Evolutionary conservation across 306 rosid genomes (phyloP), one percentile per base, ranked within the genome.

Genomic region (Trifolium dubium): DNA sequence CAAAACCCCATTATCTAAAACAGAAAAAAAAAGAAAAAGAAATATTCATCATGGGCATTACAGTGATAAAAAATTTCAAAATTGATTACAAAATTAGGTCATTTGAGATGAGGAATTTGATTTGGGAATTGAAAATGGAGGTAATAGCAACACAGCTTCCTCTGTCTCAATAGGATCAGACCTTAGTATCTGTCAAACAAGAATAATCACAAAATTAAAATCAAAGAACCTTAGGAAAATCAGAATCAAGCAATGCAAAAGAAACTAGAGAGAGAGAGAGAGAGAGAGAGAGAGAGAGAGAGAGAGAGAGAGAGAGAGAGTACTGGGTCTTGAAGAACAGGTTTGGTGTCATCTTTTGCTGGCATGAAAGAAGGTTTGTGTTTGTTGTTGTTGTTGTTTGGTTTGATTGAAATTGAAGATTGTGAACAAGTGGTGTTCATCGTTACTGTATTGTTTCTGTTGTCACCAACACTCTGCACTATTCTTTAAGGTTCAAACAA

Each of bases 301-400:
- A n/a, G n/a, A n/a, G n/a, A n/a, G 58, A 10, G 35, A 37, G 43
- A 47, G 30, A 50, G 79, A 50, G 79, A 67, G 34, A 34, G 63
- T 84, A 92, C 95, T 12, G 97, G 98, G 78, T 90, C 98, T 86
- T 92, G 97, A 65, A 92, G 97, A 32, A 86, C 77, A 19, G 94
- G 98, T 44, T 92, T 92, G 50, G 93, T 89, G 70, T 90, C 98
- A 61, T 92, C 98, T 79, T 85, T 88, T 18, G 96, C 97, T 1
- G 90, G 96, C 35, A 83, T 65, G 79, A 89, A 93, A 40, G 71
- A 84, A 44, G 97, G 95, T 53, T 92, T 43, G 4, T 14, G n/a
- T 43, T 43, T 87, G 37, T 18, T 64, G 54, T 11, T 65, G 41
- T 79, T 85, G 47, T 30, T 73, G 76, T 73, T 81, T 29, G 75